Base-by-base conservation (phyloP, 1,284 basidiomycete species). In the Ceratobasidium sp. region DNA sequence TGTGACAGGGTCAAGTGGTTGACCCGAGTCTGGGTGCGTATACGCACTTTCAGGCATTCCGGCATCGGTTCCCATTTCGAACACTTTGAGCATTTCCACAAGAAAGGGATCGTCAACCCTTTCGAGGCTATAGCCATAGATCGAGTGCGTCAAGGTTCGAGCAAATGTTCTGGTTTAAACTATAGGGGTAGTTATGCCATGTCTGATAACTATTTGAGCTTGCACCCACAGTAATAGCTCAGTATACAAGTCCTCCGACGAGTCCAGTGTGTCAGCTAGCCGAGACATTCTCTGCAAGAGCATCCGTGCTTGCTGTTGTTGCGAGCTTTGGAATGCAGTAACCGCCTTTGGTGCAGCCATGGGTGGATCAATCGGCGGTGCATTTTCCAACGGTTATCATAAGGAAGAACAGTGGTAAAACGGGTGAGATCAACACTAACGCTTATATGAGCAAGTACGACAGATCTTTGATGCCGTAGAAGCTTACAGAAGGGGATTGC, bases 81-180 rank as follows among this genome's bases (percentile, higher is more conserved):
- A 27, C 2, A 50, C 12, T 1, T 34, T 38, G 10, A 38, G 49
- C 8, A 25, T 20, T 13, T 40, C 45, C 2, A 62, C n/a, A 13
- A 62, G 22, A 22, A 62, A 62, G 7, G 58, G 58, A 25, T 62
- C 58, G 10, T 62, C 25, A 0, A 27, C 32, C 7, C 7, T n/a
- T 25, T 35, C 31, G 6, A 62, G 45, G 1, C 20, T 31, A 22
- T 62, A 62, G 22, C 58, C 58, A 13, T 62, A 62, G 3, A 62
- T 27, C 22, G 34, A 20, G 17, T 50, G 32, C 8, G 50, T 35
- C 8, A 47, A 10, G 7, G 58, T 62, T 12, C 45, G n/a, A 6
- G 58, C 58, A n/a, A 62, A 49, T 35, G 58, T 38, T 25, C 58
- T 62, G n/a, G n/a, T 10, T 6, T 31, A n/a, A 50, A 15, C 27